Evolutionary conservation across 768 basidiomycete genomes (phyloP), one percentile per base, ranked within the genome.

Genomic region (Auricularia sp.): DNA sequence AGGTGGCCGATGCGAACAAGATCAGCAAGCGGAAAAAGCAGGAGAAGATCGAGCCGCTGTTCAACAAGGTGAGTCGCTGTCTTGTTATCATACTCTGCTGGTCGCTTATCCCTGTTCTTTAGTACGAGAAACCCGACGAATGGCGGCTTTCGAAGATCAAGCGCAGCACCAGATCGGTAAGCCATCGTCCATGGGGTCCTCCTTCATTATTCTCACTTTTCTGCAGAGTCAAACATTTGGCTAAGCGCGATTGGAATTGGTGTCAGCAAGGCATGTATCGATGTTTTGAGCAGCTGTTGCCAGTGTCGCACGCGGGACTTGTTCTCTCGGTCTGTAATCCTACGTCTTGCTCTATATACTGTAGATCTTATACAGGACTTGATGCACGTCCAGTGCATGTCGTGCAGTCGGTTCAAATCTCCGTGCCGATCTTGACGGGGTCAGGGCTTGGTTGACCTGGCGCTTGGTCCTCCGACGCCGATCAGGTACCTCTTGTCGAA

Each of bases 1-100:
- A 91, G 76, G 93, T 99, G 54, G 94, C 96, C 2, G 97, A 98
- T 75, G 90, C 86, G 62, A 95, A 94, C 78, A 98, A 97, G 77
- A 96, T 98, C 77, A 94, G 91, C 72, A 96, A 95, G 76, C 84
- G 93, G 68, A 98, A 97, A 81, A 86, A 83, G 75, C 89, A 93
- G 74, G 94, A 96, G 80, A 97, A 94, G 84, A 97, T 97, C 68
- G 93, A 96, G 72, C 96, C 96, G 7, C 75, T 98, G 72, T 97
- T 76, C 79, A 97, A 98, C 81, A 93, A 96, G 74, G 79, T 79
- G 69, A 47, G 73, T 67, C 14, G n/a, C 44, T 18, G 23, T 16
- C 12, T 35, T 61, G 18, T 3, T 8, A 61, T 47, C 61, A 67
- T 63, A 64, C n/a, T 60, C 33, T 53, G 14, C 66, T 53, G 35